Evolutionary conservation across 1,139 yeast genomes (phyloP), one percentile per base, ranked within the genome.

Genomic region (Hansenula sp.): DNA sequence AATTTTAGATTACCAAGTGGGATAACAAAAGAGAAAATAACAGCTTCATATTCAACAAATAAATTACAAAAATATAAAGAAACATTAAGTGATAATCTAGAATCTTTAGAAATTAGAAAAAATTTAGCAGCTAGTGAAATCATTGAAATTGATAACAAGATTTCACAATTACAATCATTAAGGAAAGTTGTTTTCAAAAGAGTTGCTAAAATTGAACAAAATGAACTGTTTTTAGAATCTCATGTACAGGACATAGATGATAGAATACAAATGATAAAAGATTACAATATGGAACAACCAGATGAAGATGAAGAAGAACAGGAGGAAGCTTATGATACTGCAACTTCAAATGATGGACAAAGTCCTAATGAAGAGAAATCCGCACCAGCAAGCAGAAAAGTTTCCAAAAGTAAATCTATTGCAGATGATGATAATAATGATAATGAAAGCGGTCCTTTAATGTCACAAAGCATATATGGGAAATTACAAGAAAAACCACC

Each of bases 51-150:
- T 42, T 70, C 72, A 8, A 53, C 65, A 4, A 55, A 56, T 12
- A 63, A 60, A 36, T 55, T 78, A 38, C 53, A 55, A 21, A 52
- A 54, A 6, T 69, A 66, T 40, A 67, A 67, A 44, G 61, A 62
- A 13, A 61, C 61, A 6, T 64, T 79, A 21, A 64, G 62, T 34
- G 69, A 72, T 43, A 69, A 69, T 40, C 59, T 81, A 46, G 82
- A 77, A 46, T 59, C 77, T 18, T 53, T 80, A 37, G 83, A 78
- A 46, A 69, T 82, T 25, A 71, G 83, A 40, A 81, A 82, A 58
- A 79, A 80, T 22, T 59, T 81, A 28, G 80, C 85, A 0, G 71
- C 83, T 1, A 69, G 69, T 47, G 89, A 82, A 51, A 77, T 82
- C 37, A 60, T 65, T 38, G 89, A 79, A 43, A 67, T 83, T 32